Percentiles rank a stretch among this genome's conserved stretches.
Evolutionary conservation across 2,329 filamentous ascomycete genomes (phyloP).

Genomic region (Diplocarpon mali): DNA sequence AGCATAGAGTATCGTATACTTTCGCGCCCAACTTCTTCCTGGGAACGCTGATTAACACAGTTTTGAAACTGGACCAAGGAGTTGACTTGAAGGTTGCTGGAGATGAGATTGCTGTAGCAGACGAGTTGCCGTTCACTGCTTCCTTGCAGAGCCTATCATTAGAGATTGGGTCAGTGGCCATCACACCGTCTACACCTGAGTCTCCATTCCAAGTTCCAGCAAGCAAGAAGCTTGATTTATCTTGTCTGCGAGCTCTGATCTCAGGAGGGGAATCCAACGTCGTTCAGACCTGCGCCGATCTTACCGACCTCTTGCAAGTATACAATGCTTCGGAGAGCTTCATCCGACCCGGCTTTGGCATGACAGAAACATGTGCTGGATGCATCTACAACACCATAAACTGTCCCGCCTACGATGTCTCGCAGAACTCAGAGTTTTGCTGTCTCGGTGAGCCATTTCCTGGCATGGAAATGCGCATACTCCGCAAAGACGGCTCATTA

Average conservation of each 20-base stretch:
- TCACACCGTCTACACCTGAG: too few relatives aligned
- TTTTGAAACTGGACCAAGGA: not conserved
- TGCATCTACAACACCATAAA: conserved; percentile 31
- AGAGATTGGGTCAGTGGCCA: too few relatives aligned
- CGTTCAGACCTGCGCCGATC: conserved; percentile 25
- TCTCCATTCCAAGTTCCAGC: not conserved
- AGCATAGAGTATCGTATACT: conserved; percentile 32
- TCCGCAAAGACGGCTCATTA: conserved; percentile 4
- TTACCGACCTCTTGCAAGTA: conserved; percentile 24
- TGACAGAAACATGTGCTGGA: conserved; percentile 44
- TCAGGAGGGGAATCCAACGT: conserved; percentile 38
- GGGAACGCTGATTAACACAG: conserved; percentile 6
- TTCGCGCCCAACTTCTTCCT: conserved; percentile 37
- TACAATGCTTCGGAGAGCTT: conserved; percentile 28
- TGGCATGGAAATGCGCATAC: conserved; percentile 32
- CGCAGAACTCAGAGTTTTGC: conserved; percentile 24
- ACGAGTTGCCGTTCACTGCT: too few relatives aligned
- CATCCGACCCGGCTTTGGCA: conserved; percentile 34
- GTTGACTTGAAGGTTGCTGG: too few relatives aligned
- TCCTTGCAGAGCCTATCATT: too few relatives aligned
- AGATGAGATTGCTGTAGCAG: too few relatives aligned
- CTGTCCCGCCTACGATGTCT: conserved; percentile 32
- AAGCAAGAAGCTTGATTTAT: conserved; percentile 21
- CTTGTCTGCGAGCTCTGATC: conserved; percentile 25
- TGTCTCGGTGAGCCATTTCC: conserved; percentile 31